Conservation (phyloP, 306 rosid genomes). For the Vicia villosa region DNA sequence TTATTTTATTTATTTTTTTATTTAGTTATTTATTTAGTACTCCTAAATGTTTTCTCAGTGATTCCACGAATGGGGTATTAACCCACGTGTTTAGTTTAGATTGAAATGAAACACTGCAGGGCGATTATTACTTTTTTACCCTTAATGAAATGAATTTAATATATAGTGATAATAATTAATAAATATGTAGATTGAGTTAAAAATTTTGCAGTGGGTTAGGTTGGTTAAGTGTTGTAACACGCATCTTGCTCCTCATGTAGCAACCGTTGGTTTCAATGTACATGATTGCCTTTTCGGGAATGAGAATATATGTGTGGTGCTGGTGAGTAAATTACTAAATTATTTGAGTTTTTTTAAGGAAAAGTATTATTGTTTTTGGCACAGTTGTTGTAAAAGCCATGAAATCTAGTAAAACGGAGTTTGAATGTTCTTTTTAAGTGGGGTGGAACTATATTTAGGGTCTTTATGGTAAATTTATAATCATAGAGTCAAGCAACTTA, state of each 20-base stretch:
- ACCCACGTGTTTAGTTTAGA: conserved; percentile 46
- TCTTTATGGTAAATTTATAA: neutral
- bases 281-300: neutral
- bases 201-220: conserved; percentile 17
- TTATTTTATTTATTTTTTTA: neutral
- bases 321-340: neutral
- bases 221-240: conserved; percentile 28
- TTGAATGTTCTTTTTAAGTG: neutral
- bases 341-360: neutral
- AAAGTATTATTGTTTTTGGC: neutral
- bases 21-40: neutral
- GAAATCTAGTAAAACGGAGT: neutral
- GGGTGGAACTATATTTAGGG: neutral
- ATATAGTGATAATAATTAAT: too few species aligned
- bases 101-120: neutral
- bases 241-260: neutral
- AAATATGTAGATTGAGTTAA: too few species aligned
- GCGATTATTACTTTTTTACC: too few species aligned
- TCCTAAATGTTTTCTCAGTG: neutral
- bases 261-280: neutral
- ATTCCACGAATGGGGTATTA: conserved; percentile 38
- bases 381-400: neutral
- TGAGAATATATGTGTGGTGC: neutral
- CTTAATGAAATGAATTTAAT: too few species aligned
- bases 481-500: too few species aligned